Base-by-base conservation (phyloP, 2,329 filamentous ascomycete species). In the Phyllosticta citribraziliensis region DNA sequence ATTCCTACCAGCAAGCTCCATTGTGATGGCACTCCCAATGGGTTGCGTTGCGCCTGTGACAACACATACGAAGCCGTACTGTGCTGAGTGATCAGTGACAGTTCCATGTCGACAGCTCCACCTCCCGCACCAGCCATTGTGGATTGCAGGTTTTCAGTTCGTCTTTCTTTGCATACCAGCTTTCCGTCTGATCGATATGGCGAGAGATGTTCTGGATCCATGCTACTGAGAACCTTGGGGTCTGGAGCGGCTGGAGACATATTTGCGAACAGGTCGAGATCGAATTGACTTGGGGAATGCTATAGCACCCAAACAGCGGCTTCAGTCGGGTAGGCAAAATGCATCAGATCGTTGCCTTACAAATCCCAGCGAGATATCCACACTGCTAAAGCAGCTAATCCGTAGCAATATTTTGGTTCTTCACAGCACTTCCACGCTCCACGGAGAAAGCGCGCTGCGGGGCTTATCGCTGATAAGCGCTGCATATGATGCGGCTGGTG, bases 11-110 rank as follows among this genome's bases (percentile, higher is more conserved):
- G 84, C 84, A 50, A 86, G 73, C 67, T 87, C 84, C 52, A 76
- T 71, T 19, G 84, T 79, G 60, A 86, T 84, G 25, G 84, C 83
- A 65, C 78, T 78, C 9, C 84, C 84, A 14, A 87, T 78, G 1
- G 84, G 80, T 66, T 84, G 82, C 0, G 80, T 80, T 24, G 84
- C 82, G 14, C 84, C 83, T 0, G 83, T 85, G 5, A 87, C 84
- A 14, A 87, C 79, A 66, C 84, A 86, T 20, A 86, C 80, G 65
- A 86, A 86, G 52, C 84, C 84, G 70, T 86, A 84, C 78, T 84
- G 63, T 12, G 53, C 8, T 61, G 25, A 53, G 50, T 52, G 14
- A 60, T 19, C 40, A 30, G 53, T 20, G 27, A 14, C 14, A 10
- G 24, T 52, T 14, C 5, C n/a, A 56, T 12, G 11, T 61, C 53